Base-by-base conservation (phyloP, 495 filamentous ascomycete genomes). In the Cercophora scortea region DNA sequence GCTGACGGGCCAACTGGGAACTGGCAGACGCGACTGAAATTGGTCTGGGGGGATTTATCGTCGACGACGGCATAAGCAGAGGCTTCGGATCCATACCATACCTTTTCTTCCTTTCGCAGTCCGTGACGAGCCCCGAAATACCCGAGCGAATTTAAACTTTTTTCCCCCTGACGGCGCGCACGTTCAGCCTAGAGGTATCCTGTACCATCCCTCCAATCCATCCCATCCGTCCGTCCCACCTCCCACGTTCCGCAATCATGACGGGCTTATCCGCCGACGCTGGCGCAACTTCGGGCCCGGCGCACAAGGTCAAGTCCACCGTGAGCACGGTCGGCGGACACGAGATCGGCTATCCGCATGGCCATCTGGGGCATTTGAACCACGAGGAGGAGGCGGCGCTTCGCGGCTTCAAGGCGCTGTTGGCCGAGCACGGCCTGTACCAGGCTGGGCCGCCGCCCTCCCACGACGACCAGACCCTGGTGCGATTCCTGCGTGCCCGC, bases 401-500 rank as follows among this genome's bases (percentile, higher is more conserved):
- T 18, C 65, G 60, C 15, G 72, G 77, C 35, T 94, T 94, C 74
- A 92, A 89, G 74, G 55, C 61, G 3, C 59, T 84, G 41, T 77
- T 84, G 50, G 72, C 77, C 40, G 75, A 86, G 60, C 79, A 82
- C 54, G 82, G 78, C 6, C 75, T 86, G 54, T 93, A 89, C 62
- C 78, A 68, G 41, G 75, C 81, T 2, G 76, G 72, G 1, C 63
- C 71, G 40, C 62, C 64, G 49, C 64, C 85, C 0, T 86, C 82
- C 54, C 87, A 90, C 63, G 87, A 89, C 49, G 89, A 94, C 74
- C 82, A 86, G 63, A 90, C 86, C 5, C 68, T 94, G 58, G 74
- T 94, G 87, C 87, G 89, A 12, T 93, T 83, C 65, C 76, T 94
- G 18, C 85, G 89, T 59, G 89, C 89, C 9, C 82, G 89, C 38